Percentiles rank a stretch among this genome's conserved stretches.
Evolutionary conservation across 2,329 filamentous ascomycete species (phyloP).

Genomic region (Colletotrichum eleusines): DNA sequence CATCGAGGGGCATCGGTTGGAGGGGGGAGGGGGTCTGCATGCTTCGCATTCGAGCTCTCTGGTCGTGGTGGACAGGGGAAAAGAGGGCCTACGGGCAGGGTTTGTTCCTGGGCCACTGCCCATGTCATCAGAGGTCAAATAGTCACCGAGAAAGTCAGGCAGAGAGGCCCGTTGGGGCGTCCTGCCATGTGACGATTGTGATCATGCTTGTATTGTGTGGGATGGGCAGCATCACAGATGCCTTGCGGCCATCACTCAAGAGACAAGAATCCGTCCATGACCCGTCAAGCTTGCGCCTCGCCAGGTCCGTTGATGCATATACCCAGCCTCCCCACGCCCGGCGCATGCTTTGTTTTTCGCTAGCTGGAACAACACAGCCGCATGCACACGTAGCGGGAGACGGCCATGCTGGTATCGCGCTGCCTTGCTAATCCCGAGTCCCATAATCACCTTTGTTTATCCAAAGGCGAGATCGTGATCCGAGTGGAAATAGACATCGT

Average conservation of each 20-base stretch:
- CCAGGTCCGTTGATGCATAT: neutral
- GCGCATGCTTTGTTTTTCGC: neutral
- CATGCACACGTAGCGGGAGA: neutral
- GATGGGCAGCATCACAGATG: conserved; percentile 23
- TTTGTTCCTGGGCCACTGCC: neutral
- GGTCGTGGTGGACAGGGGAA: neutral
- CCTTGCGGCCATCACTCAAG: conserved; percentile 20
- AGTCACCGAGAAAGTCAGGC: no score
- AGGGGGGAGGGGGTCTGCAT: neutral
- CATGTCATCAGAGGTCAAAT: neutral
- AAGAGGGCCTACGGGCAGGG: neutral
- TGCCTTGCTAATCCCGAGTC: neutral
- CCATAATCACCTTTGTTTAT: neutral
- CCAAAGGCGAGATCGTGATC: neutral
- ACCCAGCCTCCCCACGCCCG: conserved; percentile 6
- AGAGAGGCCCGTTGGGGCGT: neutral
- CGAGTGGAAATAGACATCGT: neutral
- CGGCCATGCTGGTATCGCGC: neutral
- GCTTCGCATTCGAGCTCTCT: neutral
- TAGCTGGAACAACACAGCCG: neutral
- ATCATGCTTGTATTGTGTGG: conserved; percentile 33
- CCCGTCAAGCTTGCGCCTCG: neutral
- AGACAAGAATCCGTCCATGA: conserved; percentile 5
- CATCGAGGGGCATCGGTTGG: neutral
- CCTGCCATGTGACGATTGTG: neutral